phyloP scores from a whole-genome alignment of 805 yeast genomes.

The Pichia occidentalis region DNA sequence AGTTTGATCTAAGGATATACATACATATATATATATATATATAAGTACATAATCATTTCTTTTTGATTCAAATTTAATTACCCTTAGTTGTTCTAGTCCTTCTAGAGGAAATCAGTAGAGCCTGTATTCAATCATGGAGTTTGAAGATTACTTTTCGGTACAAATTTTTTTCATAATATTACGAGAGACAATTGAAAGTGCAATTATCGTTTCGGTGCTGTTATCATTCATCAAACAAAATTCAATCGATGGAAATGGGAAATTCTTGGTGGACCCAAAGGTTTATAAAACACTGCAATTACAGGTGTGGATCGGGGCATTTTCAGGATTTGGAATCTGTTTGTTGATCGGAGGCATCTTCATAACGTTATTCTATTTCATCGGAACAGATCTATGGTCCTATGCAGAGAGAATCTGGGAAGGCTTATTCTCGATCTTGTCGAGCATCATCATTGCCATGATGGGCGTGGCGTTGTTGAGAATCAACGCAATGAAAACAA shows the following conservation, averaged over 20 bases:
- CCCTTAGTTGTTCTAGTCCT: too few relatives aligned
- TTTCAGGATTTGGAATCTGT: slow-evolving; percentile 63
- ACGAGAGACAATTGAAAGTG: slow-evolving; percentile 69
- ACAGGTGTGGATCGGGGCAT: slow-evolving; percentile 82
- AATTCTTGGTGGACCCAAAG: slow-evolving; percentile 22
- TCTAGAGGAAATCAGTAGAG: too few relatives aligned
- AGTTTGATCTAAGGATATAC: too few relatives aligned
- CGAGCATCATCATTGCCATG: slow-evolving; percentile 70
- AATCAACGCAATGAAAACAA: slow-evolving; percentile 72
- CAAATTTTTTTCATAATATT: slow-evolving; percentile 69
- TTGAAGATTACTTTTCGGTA: slow-evolving; percentile 55
- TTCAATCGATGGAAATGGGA: slow-evolving; percentile 26
- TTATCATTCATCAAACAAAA: slow-evolving; percentile 66
- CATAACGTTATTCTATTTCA: slow-evolving; percentile 59
- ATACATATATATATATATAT: too few relatives aligned
- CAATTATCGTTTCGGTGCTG: slow-evolving; percentile 67
- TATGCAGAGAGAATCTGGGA: slow-evolving; percentile 87
- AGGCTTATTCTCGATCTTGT: slow-evolving; percentile 71
- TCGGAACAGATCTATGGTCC: slow-evolving; percentile 85
- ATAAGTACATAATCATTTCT: too few relatives aligned
- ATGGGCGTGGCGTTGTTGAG: slow-evolving; percentile 85
- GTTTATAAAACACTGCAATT: slow-evolving; percentile 42
- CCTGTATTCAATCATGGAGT: too few relatives aligned
- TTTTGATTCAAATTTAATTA: too few relatives aligned
- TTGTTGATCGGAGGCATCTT: slow-evolving; percentile 66